phyloP scores from a whole-genome alignment of 164 flowering plant genomes.

The Malania oleifera region DNA sequence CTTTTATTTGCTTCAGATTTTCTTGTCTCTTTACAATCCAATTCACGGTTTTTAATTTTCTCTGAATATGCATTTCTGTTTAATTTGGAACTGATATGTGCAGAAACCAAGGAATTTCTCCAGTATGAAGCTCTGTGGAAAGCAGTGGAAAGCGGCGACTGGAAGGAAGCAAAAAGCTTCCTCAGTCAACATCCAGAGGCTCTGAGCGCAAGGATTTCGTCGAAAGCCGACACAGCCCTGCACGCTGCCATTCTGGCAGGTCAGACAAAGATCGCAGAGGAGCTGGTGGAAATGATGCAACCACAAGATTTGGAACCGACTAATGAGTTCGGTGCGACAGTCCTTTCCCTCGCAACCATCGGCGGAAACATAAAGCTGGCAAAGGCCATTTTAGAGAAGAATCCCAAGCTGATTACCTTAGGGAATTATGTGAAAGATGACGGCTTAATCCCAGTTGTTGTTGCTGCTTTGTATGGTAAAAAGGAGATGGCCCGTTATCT shows the following conservation, averaged over 20 bases:
- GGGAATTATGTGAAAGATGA: not conserved
- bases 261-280: conserved; percentile 17
- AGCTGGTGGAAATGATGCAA: conserved; percentile 13
- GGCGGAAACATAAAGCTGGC: conserved; percentile 20
- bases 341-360: conserved; percentile 24
- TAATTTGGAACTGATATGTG: not conserved
- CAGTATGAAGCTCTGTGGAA: not conserved
- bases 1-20: too few relatives aligned
- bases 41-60: too few relatives aligned
- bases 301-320: conserved; percentile 10
- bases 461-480: conserved; percentile 26
- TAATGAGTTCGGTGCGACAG: conserved; percentile 13
- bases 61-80: too few relatives aligned
- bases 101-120: not conserved
- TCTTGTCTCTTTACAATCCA: too few relatives aligned
- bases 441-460: conserved; percentile 20
- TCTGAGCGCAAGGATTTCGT: conserved; percentile 14
- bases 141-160: not conserved
- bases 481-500: conserved; percentile 22
- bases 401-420: conserved; percentile 1
- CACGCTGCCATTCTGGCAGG: conserved; percentile 27
- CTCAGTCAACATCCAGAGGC: conserved; percentile 13
- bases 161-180: not conserved
- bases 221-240: conserved; percentile 23
- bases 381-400: conserved; percentile 12